A percentile compares a stretch with the other conserved stretches of the same genome.
Evolutionary conservation across 2,329 filamentous ascomycete genomes (phyloP).

Genomic region (Trichoderma harzianum): DNA sequence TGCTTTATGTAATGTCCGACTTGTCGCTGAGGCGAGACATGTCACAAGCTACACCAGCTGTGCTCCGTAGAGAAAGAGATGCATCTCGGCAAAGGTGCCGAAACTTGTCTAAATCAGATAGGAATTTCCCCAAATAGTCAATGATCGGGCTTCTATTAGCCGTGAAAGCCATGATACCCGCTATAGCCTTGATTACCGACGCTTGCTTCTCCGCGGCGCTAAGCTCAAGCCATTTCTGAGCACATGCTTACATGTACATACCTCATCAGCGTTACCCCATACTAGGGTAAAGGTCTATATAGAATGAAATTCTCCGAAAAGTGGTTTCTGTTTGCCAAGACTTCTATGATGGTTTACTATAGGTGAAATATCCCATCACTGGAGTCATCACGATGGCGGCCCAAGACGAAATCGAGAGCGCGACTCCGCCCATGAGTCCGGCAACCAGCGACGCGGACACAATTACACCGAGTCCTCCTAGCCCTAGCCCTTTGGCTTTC

Average conservation of each 20-base stretch:
- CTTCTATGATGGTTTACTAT: not conserved
- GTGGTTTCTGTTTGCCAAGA: not conserved
- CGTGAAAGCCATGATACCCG: not conserved
- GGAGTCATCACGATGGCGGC: not conserved
- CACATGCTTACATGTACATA: not conserved
- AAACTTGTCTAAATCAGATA: not conserved
- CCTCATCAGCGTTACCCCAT: not conserved
- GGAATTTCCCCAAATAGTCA: not conserved
- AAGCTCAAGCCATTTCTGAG: not conserved
- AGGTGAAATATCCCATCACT: not conserved
- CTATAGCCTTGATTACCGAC: not conserved
- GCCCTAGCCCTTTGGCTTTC: not conserved
- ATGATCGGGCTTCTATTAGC: not conserved
- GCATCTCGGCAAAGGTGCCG: not conserved
- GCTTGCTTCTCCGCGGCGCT: not conserved
- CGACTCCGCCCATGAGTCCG: not conserved
- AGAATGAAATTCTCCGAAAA: not conserved
- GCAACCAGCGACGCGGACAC: constrained; percentile 6
- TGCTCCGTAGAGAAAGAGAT: not conserved
- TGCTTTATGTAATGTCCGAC: not conserved
- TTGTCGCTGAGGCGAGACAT: not conserved
- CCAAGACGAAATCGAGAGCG: not conserved
- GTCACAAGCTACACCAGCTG: not conserved
- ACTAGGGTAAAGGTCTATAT: not conserved
- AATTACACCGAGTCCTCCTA: not conserved